Conservation (phyloP, 1,284 basidiomycete species). For the Ustilago tritici region DNA sequence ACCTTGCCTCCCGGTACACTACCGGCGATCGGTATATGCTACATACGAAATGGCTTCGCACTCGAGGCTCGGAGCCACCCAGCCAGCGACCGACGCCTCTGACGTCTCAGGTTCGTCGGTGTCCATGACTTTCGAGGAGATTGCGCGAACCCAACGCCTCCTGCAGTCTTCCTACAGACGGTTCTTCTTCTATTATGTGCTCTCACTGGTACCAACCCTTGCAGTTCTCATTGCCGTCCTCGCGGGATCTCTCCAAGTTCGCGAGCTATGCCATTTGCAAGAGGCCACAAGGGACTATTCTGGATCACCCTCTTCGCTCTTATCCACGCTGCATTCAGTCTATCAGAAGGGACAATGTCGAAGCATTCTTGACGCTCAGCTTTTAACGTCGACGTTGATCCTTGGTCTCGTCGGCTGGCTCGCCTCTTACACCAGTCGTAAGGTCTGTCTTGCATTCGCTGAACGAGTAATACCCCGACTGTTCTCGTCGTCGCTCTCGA, state of each 20-base stretch:
- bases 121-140: conserved; percentile 23
- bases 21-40: background rate
- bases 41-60: conserved; percentile 10
- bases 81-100: conserved; percentile 13
- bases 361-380: conserved; percentile 37
- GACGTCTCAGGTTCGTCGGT: conserved; percentile 25
- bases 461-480: conserved; percentile 44
- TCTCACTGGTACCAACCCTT: conserved; percentile 33
- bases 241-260: conserved; percentile 21
- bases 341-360: conserved; percentile 37
- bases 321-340: conserved; percentile 16
- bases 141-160: conserved; percentile 14
- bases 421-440: conserved; percentile 42
- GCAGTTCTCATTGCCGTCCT: conserved; percentile 22
- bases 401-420: conserved; percentile 48
- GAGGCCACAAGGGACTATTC: conserved; percentile 4
- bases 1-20: conserved; percentile 7
- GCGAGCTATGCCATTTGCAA: conserved; percentile 40
- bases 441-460: conserved; percentile 39
- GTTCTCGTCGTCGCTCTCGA: conserved; percentile 25
- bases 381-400: conserved; percentile 27
- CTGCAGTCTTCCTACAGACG: conserved; percentile 33
- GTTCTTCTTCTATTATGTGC: conserved; percentile 31
- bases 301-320: background rate
- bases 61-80: background rate